Percentiles rank a stretch among this genome's conserved stretches.
Evolutionary conservation across 495 filamentous ascomycete species (phyloP).

Genomic region (Trichoderma parareesei): DNA sequence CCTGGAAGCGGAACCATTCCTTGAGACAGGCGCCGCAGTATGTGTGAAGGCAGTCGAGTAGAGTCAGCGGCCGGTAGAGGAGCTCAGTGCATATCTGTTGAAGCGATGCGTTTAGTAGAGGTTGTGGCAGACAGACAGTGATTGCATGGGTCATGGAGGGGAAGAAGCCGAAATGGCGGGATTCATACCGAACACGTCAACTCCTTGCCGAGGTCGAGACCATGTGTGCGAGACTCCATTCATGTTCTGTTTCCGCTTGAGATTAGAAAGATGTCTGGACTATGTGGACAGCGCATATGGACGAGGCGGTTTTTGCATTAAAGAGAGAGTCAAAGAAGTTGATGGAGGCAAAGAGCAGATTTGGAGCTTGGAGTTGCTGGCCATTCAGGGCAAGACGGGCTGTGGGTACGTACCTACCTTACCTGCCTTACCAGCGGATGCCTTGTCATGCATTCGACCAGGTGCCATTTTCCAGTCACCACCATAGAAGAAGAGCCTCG

Average conservation of each 20-base stretch:
- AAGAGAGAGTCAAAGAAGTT: not conserved
- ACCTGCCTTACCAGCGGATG: not conserved
- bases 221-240: constrained; percentile 18
- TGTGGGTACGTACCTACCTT: not conserved
- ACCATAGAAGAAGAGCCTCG: too few relatives aligned
- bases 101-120: not conserved
- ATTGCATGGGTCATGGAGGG: not conserved
- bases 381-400: not conserved
- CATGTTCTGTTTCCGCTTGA: not conserved
- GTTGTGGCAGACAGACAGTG: not conserved
- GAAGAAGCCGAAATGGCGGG: constrained; percentile 8
- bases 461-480: not conserved
- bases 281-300: not conserved
- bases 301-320: not conserved
- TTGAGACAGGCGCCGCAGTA: constrained; percentile 93
- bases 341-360: not conserved
- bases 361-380: not conserved
- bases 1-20: constrained; percentile 76
- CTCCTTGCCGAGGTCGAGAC: constrained; percentile 74
- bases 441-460: not conserved
- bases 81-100: constrained; percentile 89
- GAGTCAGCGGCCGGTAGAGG: constrained; percentile 88
- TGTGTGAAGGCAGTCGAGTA: constrained; percentile 95
- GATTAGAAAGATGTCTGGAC: not conserved
- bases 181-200: constrained; percentile 79